Conservation (phyloP, 441 rosid genomes). For the Pelargonium myrrhifolium region DNA sequence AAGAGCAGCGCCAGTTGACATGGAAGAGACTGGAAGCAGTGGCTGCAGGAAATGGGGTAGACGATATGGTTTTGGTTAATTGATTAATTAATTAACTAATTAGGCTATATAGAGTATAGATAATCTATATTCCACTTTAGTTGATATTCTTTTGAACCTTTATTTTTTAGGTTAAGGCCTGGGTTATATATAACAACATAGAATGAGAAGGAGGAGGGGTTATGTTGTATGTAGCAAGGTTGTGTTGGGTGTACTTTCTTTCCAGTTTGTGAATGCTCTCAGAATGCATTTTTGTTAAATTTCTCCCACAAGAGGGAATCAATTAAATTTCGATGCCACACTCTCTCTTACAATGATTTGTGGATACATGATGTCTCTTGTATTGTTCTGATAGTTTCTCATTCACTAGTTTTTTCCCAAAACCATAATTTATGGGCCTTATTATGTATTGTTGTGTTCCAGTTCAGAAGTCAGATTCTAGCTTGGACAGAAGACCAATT, state of each 20-base stretch:
- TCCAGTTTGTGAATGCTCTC: not conserved
- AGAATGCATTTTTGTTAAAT: not conserved
- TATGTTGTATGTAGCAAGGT: not conserved
- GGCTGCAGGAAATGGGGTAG: conserved; percentile 51
- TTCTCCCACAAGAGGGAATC: not conserved
- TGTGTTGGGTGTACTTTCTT: too few species aligned
- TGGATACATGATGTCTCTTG: not conserved
- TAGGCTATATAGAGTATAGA: too few species aligned
- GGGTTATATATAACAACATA: not conserved
- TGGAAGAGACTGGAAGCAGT: conserved; percentile 81
- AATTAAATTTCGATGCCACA: not conserved
- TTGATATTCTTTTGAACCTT: not conserved
- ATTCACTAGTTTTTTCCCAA: too few species aligned
- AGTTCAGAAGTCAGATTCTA: too few species aligned
- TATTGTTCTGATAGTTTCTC: not conserved
- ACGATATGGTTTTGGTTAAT: conserved; percentile 37
- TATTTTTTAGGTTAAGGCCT: not conserved
- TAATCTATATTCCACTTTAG: not conserved
- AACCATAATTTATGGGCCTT: too few species aligned
- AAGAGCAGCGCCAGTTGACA: conserved; percentile 60
- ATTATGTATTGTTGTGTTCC: too few species aligned
- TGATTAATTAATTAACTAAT: not conserved
- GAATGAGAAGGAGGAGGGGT: not conserved
- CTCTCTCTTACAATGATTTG: not conserved
- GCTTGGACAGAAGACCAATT: too few species aligned